Evolutionary conservation across 768 basidiomycete species (phyloP), one percentile per base, ranked within the genome.

Genomic region (Suillus discolor): DNA sequence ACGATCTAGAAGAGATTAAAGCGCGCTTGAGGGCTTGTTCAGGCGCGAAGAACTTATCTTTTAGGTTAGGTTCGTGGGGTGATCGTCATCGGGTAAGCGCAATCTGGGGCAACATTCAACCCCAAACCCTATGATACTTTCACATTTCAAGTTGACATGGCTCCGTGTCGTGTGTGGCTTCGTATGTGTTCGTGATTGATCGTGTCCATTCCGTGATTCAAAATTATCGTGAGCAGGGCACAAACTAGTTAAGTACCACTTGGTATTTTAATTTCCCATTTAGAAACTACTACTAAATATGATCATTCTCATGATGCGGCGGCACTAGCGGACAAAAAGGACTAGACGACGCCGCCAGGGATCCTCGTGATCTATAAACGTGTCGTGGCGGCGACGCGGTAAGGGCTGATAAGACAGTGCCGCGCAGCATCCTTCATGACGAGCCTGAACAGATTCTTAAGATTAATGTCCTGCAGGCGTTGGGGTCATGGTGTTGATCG

Each of bases 21-120:
- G 76, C 73, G 25, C 67, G 71, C n/a, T 72, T 78, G 64, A 71
- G 65, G 70, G 71, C 7, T 69, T 78, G 36, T 54, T 64, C 11
- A 55, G 44, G 12, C 71, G 75, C 15, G 62, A 62, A 25, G 66
- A 65, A 8, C 53, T 72, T 57, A 8, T 6, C 25, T 60, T 60
- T 60, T 60, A 60, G 41, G 59, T 60, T 60, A 42, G 41, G 59
- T 60, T 60, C 41, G 59, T 41, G 23, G 39, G 38, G 23, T 60
- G 11, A 60, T 42, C 34, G n/a, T 15, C 11, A 51, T 18, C 51
- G 38, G 23, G 18, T 25, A 42, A 42, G 28, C 18, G 11, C 25
- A 60, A 41, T 39, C 16, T 23, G 25, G 51, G 51, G 53, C 31
- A 18, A 28, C 4, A 16, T 13, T 11, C 15, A 41, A 41, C 41